Conservation (phyloP, 2,329 filamentous ascomycete species). For the Lomentospora prolificans region DNA sequence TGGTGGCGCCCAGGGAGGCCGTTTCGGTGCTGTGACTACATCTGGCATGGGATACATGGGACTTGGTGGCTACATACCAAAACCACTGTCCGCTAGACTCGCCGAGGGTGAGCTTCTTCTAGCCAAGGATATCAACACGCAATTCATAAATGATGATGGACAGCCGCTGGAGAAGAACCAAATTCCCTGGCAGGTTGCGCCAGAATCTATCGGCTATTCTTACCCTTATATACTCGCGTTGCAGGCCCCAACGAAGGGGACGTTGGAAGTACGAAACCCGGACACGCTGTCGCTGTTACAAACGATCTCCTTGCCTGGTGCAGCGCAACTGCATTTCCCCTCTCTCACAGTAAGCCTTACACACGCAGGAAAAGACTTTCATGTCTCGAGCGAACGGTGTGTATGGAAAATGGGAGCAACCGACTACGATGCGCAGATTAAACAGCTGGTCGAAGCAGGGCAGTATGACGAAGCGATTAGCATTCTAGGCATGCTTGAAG, state of each 20-base stretch:
- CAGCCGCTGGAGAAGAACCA: constrained; percentile 75
- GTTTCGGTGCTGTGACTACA: constrained; percentile 74
- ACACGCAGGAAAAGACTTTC: constrained; percentile 90
- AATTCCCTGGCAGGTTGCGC: constrained; percentile 83
- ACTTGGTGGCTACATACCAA: constrained; percentile 82
- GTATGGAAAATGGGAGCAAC: constrained; percentile 96
- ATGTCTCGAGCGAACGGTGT: constrained; percentile 80
- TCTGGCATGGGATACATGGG: constrained; percentile 96
- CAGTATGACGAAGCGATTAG: constrained; percentile 89
- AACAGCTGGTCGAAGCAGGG: constrained; percentile 63
- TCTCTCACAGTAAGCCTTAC: constrained; percentile 90
- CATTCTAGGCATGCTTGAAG: constrained; percentile 79
- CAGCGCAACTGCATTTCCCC: constrained; percentile 79
- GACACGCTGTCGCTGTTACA: constrained; percentile 86
- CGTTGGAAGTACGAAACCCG: constrained; percentile 83
- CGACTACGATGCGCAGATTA: constrained; percentile 82
- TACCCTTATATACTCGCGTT: constrained; percentile 91
- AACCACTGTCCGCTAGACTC: constrained; percentile 75
- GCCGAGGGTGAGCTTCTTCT: constrained; percentile 77
- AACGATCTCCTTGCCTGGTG: constrained; percentile 70
- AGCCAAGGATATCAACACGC: constrained; percentile 94
- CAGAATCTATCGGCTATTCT: constrained; percentile 87
- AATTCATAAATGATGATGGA: constrained; percentile 80
- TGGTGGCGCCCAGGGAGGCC: constrained; percentile 51
- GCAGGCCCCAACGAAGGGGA: constrained; percentile 72